Percentiles rank a stretch among this genome's conserved stretches.
Evolutionary conservation across 2,329 filamentous ascomycete genomes (phyloP).

Genomic region (Penicillium hordei): DNA sequence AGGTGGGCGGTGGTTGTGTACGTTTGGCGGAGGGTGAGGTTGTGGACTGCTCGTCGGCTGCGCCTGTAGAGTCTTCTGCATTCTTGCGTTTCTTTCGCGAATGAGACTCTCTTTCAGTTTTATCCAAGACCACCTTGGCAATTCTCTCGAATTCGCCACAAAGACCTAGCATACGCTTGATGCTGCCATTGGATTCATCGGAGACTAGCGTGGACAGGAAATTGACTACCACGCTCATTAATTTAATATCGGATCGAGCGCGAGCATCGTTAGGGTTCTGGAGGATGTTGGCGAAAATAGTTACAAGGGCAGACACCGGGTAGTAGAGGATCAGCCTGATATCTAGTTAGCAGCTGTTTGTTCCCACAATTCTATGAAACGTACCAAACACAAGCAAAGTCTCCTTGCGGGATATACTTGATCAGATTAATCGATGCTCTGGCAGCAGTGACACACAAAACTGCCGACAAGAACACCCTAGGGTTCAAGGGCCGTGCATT

Average conservation of each 20-base stretch:
- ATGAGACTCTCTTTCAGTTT: slow-evolving; percentile 79
- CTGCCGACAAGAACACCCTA: slow-evolving; percentile 88
- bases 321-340: slow-evolving; percentile 86
- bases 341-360: slow-evolving; percentile 13
- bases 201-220: slow-evolving; percentile 87
- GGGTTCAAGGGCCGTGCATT: slow-evolving; percentile 91
- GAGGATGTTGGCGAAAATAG: slow-evolving; percentile 91
- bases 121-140: slow-evolving; percentile 84
- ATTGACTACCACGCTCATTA: slow-evolving; percentile 91
- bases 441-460: slow-evolving; percentile 88
- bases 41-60: slow-evolving; percentile 19
- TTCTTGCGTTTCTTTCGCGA: slow-evolving; percentile 82
- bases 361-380: slow-evolving; percentile 32
- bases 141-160: slow-evolving; percentile 98
- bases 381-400: slow-evolving; percentile 93
- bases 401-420: slow-evolving; percentile 93
- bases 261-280: slow-evolving; percentile 91
- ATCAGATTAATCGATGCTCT: slow-evolving; percentile 89
- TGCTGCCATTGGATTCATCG: slow-evolving; percentile 84
- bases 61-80: slow-evolving; percentile 43
- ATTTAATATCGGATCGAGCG: slow-evolving; percentile 80
- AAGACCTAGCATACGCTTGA: slow-evolving; percentile 89
- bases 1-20: slow-evolving; percentile 19
- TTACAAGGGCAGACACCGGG: slow-evolving; percentile 90
- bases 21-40: slow-evolving; percentile 30